phyloP scores from a whole-genome alignment of 768 basidiomycete species.

The Kwoniella sp. region DNA sequence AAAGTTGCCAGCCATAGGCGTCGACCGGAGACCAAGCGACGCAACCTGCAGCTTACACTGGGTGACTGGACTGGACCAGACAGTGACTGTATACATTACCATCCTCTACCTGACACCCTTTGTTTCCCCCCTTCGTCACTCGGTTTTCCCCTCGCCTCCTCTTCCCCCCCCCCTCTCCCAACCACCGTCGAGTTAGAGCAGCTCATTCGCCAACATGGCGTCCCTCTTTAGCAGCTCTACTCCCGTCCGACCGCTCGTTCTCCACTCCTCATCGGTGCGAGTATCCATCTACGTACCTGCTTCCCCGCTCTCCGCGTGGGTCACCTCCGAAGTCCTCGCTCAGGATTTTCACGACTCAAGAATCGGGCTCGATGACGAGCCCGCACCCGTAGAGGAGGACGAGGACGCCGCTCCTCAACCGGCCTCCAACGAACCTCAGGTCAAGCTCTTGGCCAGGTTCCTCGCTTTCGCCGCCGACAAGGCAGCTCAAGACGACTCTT shows the following conservation, averaged over 20 bases:
- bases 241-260: constrained; percentile 49
- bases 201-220: constrained; percentile 39
- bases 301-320: constrained; percentile 77
- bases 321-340: constrained; percentile 81
- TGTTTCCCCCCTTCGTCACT: background rate
- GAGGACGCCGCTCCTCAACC: constrained; percentile 52
- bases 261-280: constrained; percentile 47
- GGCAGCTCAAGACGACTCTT: constrained; percentile 54
- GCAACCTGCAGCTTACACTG: no score
- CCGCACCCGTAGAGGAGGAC: constrained; percentile 59
- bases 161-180: background rate
- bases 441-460: constrained; percentile 79
- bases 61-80: no score
- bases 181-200: constrained; percentile 11
- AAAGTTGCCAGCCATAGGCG: no score
- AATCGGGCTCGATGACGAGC: constrained; percentile 40
- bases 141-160: background rate
- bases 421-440: constrained; percentile 60
- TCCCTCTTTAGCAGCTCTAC: constrained; percentile 40
- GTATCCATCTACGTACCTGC: constrained; percentile 77
- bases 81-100: no score
- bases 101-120: background rate
- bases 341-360: constrained; percentile 73
- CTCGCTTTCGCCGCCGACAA: constrained; percentile 68
- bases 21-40: no score